These are phyloP conservation scores for Suillus bovinus DNA, from an alignment of 768 basidiomycete species.

Conservation along the genomic window DNA sequence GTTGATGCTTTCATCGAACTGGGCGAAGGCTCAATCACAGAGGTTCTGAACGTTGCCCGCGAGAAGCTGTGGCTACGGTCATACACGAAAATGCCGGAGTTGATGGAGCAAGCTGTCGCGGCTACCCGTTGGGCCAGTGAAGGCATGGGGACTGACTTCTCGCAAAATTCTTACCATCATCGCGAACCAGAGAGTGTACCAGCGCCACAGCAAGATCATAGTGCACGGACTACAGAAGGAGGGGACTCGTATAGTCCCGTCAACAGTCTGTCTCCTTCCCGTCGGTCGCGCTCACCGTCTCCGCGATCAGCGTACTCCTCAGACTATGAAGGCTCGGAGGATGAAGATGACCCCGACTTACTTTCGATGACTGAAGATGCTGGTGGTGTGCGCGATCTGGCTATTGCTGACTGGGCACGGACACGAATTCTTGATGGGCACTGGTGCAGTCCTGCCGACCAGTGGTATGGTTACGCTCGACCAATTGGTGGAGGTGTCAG, in stretches of 20 bases:
- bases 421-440: conserved; percentile 71
- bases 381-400: conserved; percentile 49
- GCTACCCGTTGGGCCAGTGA: conserved; percentile 48
- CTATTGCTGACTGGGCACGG: conserved; percentile 72
- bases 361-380: conserved; percentile 48
- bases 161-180: conserved; percentile 21
- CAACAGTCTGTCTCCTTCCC: conserved; percentile 27
- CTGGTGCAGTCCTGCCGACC: conserved; percentile 75
- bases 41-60: conserved; percentile 59
- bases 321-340: conserved; percentile 38
- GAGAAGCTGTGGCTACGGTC: conserved; percentile 73
- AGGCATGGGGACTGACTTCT: conserved; percentile 34
- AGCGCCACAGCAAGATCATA: conserved; percentile 6
- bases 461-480: conserved; percentile 55
- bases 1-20: conserved; percentile 75
- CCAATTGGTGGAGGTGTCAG: conserved; percentile 35
- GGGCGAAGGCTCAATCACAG: conserved; percentile 65
- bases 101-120: conserved; percentile 68
- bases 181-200: conserved; percentile 4
- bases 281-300: conserved; percentile 33
- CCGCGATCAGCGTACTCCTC: conserved; percentile 32
- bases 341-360: conserved; percentile 45
- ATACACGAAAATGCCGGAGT: conserved; percentile 63
- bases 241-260: conserved; percentile 18
- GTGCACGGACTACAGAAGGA: conserved; percentile 10